These are phyloP conservation scores for Mycena maculata DNA, from an alignment of 768 basidiomycete species.

Conservation along the genomic window DNA sequence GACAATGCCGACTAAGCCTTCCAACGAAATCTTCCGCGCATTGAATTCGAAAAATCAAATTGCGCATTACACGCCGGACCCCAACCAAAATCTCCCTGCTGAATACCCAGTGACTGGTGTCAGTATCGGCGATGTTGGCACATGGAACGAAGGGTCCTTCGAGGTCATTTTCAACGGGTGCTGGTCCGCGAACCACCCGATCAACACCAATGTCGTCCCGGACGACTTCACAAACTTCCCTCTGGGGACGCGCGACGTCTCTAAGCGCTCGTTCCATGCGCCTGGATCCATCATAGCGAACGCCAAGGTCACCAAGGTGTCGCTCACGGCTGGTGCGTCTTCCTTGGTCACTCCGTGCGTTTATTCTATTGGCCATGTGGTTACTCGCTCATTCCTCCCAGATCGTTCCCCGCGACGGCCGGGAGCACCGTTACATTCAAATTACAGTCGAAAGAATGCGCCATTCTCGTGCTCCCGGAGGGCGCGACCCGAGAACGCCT, in stretches of 20 bases:
- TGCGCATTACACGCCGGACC: slow-evolving; percentile 43
- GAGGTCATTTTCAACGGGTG: slow-evolving; percentile 2
- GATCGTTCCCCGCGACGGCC: slow-evolving; percentile 9
- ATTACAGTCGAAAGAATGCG: slow-evolving; percentile 29
- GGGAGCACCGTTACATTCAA: slow-evolving; percentile 23
- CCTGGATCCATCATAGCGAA: slow-evolving; percentile 11
- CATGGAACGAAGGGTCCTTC: background rate
- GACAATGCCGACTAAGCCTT: slow-evolving; percentile 10
- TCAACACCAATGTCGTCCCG: background rate
- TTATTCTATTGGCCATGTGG: too few relatives aligned
- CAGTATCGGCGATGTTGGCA: slow-evolving; percentile 43
- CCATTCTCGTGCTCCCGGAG: slow-evolving; percentile 34
- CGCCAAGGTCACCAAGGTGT: background rate
- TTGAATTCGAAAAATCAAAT: slow-evolving; percentile 32
- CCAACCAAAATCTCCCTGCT: slow-evolving; percentile 29
- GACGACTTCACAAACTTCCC: background rate
- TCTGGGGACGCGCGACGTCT: background rate
- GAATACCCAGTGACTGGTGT: slow-evolving; percentile 35
- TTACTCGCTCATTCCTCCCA: background rate
- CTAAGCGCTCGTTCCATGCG: background rate
- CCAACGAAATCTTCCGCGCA: slow-evolving; percentile 9
- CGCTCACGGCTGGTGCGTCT: background rate
- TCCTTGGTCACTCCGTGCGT: slow-evolving; percentile 19
- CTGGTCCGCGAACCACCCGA: background rate
- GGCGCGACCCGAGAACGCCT: slow-evolving; percentile 31